Evolutionary conservation across 441 rosid genomes (phyloP).

Genomic region (Capsella rubella): DNA sequence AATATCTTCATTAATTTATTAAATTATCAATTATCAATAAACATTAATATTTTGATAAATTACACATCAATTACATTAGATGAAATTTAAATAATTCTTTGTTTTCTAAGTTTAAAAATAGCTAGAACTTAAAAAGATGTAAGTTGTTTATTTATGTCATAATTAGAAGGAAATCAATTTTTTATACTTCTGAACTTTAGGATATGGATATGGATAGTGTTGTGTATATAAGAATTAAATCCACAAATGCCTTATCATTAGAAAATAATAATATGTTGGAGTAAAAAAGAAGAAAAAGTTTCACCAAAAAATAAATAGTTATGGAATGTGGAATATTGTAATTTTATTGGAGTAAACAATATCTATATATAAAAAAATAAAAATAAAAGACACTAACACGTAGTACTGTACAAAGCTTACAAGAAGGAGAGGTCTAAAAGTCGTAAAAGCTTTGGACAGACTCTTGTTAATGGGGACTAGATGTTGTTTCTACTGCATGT

Average conservation of each 20-base stretch:
- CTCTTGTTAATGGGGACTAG: conserved; percentile 8
- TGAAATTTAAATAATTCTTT: background rate
- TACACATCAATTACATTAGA: conserved; percentile 3
- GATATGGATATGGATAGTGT: background rate
- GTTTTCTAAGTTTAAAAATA: background rate
- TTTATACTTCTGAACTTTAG: background rate
- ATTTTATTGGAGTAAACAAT: background rate
- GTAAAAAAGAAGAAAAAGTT: background rate
- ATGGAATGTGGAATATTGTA: background rate
- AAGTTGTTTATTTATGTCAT: background rate
- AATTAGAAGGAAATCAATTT: background rate
- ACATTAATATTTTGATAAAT: conserved; percentile 6
- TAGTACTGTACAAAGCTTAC: background rate
- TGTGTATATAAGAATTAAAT: conserved; percentile 17
- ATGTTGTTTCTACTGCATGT: background rate
- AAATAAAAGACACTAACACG: no score
- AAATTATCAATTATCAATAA: background rate
- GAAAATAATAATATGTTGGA: background rate
- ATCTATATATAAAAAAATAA: no score
- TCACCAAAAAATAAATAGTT: background rate
- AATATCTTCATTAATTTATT: no score
- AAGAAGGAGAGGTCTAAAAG: background rate
- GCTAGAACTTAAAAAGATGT: background rate
- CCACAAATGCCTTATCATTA: background rate
- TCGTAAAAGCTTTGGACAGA: conserved; percentile 28